These are phyloP conservation scores for Handroanthus guayacan DNA, from an alignment of 257 asterid genomes.

Conservation along the genomic window DNA sequence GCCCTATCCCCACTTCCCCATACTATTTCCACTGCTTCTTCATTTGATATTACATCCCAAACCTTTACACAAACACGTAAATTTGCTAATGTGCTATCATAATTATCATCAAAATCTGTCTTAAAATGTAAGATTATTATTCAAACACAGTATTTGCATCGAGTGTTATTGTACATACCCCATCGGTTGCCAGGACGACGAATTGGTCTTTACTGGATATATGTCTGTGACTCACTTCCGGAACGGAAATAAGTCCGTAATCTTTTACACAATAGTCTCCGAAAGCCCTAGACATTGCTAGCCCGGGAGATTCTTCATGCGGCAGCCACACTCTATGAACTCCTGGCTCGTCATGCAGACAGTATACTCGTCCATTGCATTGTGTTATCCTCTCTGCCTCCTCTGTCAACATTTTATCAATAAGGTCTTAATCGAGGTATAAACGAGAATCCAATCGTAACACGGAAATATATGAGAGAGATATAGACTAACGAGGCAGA, in stretches of 20 bases:
- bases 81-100: too few species aligned
- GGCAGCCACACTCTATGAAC: constrained; percentile 93
- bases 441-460: too few species aligned
- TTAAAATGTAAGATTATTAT: too few species aligned
- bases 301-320: constrained; percentile 81
- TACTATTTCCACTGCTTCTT: constrained; percentile 87
- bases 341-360: constrained; percentile 86
- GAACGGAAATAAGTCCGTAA: constrained; percentile 86
- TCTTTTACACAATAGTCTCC: constrained; percentile 93
- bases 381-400: constrained; percentile 78
- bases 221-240: constrained; percentile 80
- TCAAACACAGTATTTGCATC: too few species aligned
- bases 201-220: constrained; percentile 76
- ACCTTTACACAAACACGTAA: constrained; percentile 53
- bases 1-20: constrained; percentile 56
- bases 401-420: constrained; percentile 52
- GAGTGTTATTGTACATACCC: too few species aligned
- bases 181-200: constrained; percentile 89
- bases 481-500: constrained; percentile 77
- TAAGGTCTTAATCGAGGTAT: not conserved
- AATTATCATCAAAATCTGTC: too few species aligned
- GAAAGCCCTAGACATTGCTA: constrained; percentile 96
- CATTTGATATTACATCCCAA: constrained; percentile 93
- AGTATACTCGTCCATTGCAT: constrained; percentile 75
- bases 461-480: too few species aligned